Percentiles rank a stretch among this genome's conserved stretches.
phyloP scores from a whole-genome alignment of 352 stramenopile genomes.

The Globisporangium lucens region DNA sequence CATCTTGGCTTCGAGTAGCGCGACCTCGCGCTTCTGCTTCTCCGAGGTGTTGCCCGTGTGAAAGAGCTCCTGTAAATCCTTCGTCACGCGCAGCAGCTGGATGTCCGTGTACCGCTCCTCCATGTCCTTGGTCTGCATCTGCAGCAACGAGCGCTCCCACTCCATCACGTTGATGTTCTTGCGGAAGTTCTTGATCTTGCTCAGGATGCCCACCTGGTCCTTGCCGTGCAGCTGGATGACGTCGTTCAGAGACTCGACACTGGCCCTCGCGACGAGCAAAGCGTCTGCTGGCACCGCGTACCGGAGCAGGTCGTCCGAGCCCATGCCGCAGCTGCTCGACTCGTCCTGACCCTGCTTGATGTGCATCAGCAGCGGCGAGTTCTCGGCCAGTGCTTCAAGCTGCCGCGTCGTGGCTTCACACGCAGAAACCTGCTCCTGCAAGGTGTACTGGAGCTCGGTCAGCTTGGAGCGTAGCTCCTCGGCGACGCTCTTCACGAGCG shows the following conservation, averaged over 20 bases:
- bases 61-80: conserved; percentile 90
- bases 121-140: conserved; percentile 80
- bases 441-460: conserved; percentile 33
- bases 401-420: conserved; percentile 19
- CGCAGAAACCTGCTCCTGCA: conserved; percentile 25
- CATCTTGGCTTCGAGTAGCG: conserved; percentile 74
- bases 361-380: conserved; percentile 80
- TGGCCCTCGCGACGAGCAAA: conserved; percentile 70
- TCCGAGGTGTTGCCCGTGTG: conserved; percentile 76
- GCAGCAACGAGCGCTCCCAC: conserved; percentile 87
- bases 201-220: conserved; percentile 83
- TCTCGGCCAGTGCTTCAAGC: conserved; percentile 40
- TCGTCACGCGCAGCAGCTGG: conserved; percentile 91
- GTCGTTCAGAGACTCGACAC: conserved; percentile 86
- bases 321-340: conserved; percentile 46
- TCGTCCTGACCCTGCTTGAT: conserved; percentile 93
- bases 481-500: conserved; percentile 39
- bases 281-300: conserved; percentile 25
- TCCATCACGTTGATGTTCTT: conserved; percentile 95
- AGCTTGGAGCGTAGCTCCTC: conserved; percentile 53
- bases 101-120: conserved; percentile 93
- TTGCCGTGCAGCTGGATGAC: conserved; percentile 83
- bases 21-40: conserved; percentile 74
- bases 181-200: conserved; percentile 91
- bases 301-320: conserved; percentile 44